A percentile compares a stretch with the other conserved stretches of the same genome.
Evolutionary conservation across 2,329 filamentous ascomycete genomes (phyloP).

Genomic region (Diplodia scrobiculata): DNA sequence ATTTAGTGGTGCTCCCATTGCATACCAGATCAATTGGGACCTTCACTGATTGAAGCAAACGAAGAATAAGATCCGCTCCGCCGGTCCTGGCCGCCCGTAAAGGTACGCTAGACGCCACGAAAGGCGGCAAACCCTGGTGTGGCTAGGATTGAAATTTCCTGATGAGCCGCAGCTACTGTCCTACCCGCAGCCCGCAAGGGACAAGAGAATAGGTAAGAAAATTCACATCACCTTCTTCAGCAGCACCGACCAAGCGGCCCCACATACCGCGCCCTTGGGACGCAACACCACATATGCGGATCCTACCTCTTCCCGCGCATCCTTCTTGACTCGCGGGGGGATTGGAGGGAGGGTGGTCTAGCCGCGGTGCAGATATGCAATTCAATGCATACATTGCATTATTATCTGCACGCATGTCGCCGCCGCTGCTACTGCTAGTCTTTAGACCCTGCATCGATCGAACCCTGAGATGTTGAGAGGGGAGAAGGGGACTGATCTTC

Average conservation of each 20-base stretch:
- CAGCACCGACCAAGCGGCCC: not conserved
- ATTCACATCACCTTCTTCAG: not conserved
- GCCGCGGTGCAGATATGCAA: not conserved
- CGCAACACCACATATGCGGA: not conserved
- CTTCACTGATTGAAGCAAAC: not conserved
- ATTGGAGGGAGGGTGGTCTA: not conserved
- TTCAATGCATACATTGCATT: not conserved
- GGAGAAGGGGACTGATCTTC: not conserved
- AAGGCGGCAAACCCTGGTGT: not conserved
- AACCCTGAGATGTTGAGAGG: not conserved
- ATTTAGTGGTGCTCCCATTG: not conserved
- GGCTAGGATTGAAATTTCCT: not conserved
- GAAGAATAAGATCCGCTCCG: not conserved
- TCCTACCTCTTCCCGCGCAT: not conserved
- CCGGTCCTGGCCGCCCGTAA: not conserved
- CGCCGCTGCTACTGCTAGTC: too few species aligned
- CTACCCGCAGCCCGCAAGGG: not conserved
- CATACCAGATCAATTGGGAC: not conserved
- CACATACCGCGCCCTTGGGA: not conserved
- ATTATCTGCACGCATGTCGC: not conserved
- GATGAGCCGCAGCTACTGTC: not conserved
- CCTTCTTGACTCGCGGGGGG: not conserved
- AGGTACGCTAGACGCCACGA: not conserved
- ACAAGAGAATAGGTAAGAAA: not conserved
- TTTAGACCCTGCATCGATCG: not conserved